A percentile compares a stretch with the other conserved stretches of the same genome.
Evolutionary conservation across 2,329 filamentous ascomycete genomes (phyloP).

Genomic region (Pestalotiopsis sp.): DNA sequence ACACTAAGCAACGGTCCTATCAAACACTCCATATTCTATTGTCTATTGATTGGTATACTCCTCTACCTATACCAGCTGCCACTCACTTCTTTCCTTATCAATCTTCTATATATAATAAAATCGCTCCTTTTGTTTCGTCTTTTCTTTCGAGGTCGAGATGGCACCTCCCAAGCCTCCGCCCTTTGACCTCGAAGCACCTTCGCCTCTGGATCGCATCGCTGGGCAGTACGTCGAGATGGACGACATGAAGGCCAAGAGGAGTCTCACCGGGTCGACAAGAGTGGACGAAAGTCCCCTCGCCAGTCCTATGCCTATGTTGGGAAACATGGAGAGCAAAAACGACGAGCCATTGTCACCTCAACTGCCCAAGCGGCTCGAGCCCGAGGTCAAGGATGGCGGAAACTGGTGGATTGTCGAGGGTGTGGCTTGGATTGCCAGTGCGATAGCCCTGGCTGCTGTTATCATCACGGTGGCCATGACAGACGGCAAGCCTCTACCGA

Average conservation of each 20-base stretch:
- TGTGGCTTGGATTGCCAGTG: slow-evolving; percentile 15
- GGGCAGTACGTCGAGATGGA: slow-evolving; percentile 13
- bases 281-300: neutral
- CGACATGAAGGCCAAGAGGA: slow-evolving; percentile 10
- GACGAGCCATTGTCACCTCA: neutral
- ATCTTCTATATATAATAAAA: neutral
- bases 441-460: slow-evolving; percentile 15
- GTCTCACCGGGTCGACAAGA: neutral
- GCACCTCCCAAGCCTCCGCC: neutral
- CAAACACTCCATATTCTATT: neutral
- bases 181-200: slow-evolving; percentile 1
- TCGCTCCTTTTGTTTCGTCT: slow-evolving; percentile 5
- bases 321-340: neutral
- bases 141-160: neutral
- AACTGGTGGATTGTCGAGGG: slow-evolving; percentile 18
- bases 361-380: slow-evolving; percentile 5
- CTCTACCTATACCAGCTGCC: neutral
- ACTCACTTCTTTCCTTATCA: neutral
- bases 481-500: slow-evolving; percentile 15
- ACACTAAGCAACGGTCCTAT: neutral
- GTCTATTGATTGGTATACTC: neutral
- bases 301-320: neutral
- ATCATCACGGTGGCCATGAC: slow-evolving; percentile 15
- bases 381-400: neutral
- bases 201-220: slow-evolving; percentile 9